phyloP scores from a whole-genome alignment of 2,329 filamentous ascomycete genomes.

The Orbilia ellipsospora region DNA sequence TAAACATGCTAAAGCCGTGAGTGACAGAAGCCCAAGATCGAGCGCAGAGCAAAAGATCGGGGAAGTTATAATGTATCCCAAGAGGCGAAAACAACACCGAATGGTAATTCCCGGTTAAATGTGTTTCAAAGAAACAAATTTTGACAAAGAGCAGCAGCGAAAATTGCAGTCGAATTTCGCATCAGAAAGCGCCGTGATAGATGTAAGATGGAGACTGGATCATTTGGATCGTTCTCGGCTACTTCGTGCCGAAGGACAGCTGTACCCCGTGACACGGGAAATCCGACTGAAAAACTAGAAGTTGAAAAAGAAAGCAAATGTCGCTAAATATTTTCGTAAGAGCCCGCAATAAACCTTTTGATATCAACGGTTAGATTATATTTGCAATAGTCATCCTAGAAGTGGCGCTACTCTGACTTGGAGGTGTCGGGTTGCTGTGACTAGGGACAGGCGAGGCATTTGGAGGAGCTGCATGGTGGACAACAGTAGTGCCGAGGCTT shows the following conservation, averaged over 20 bases:
- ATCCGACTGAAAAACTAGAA: constrained; percentile 23
- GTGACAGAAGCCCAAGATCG: constrained; percentile 35
- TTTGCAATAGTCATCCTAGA: constrained; percentile 56
- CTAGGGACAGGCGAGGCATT: constrained; percentile 37
- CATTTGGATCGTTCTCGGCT: constrained; percentile 43
- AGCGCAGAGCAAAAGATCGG: constrained; percentile 34
- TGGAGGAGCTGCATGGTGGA: constrained; percentile 31
- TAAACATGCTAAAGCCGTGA: constrained; percentile 52
- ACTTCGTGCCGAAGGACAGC: constrained; percentile 50
- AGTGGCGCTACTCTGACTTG: constrained; percentile 39
- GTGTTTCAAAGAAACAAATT: constrained; percentile 48
- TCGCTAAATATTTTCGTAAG: constrained; percentile 47
- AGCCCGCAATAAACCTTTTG: constrained; percentile 13
- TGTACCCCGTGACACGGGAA: constrained; percentile 48
- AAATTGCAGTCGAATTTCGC: constrained; percentile 32
- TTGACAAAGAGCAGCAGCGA: constrained; percentile 32
- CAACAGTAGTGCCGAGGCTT: constrained; percentile 51
- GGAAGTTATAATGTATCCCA: background rate
- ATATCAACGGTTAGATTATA: constrained; percentile 41
- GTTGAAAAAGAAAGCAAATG: constrained; percentile 37
- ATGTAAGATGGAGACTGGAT: constrained; percentile 50
- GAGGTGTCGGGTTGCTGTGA: constrained; percentile 18
- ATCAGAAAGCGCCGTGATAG: constrained; percentile 46
- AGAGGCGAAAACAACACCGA: constrained; percentile 32
- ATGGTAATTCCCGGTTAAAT: constrained; percentile 54